A percentile compares a stretch with the other conserved stretches of the same genome.
phyloP scores from a whole-genome alignment of 768 basidiomycete genomes.

The Gymnopilus junonius region DNA sequence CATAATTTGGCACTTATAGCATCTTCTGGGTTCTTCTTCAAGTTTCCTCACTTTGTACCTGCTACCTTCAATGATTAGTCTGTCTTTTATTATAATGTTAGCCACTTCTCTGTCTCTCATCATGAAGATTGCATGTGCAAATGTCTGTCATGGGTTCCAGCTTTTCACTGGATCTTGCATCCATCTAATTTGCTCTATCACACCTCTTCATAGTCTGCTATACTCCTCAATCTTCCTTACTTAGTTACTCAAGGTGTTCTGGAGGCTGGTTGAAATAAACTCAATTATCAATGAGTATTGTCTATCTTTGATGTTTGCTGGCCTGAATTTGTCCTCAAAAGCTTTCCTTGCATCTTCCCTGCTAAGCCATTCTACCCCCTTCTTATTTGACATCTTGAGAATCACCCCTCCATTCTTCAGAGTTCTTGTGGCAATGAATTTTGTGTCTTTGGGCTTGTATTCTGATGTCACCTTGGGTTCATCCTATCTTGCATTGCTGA shows the following conservation, averaged over 20 bases:
- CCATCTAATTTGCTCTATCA: slow-evolving; percentile 6
- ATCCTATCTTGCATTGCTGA: background rate
- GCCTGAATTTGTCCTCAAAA: background rate
- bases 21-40: slow-evolving; percentile 13
- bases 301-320: background rate
- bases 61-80: slow-evolving; percentile 11
- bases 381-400: background rate
- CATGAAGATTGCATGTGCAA: slow-evolving; percentile 6
- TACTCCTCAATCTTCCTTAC: background rate
- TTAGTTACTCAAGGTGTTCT: background rate
- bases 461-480: background rate
- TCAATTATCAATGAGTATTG: background rate
- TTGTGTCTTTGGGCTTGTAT: background rate
- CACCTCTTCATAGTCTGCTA: background rate
- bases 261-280: background rate
- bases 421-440: background rate
- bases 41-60: background rate
- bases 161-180: slow-evolving; percentile 6
- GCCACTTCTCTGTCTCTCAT: background rate
- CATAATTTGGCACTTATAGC: slow-evolving; percentile 15
- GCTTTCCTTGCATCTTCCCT: background rate
- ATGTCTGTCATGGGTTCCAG: slow-evolving; percentile 1
- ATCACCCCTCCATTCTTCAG: background rate
- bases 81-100: slow-evolving; percentile 1
- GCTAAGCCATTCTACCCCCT: background rate